phyloP scores from a whole-genome alignment of 306 rosid species.

The Canavalia gladiata region DNA sequence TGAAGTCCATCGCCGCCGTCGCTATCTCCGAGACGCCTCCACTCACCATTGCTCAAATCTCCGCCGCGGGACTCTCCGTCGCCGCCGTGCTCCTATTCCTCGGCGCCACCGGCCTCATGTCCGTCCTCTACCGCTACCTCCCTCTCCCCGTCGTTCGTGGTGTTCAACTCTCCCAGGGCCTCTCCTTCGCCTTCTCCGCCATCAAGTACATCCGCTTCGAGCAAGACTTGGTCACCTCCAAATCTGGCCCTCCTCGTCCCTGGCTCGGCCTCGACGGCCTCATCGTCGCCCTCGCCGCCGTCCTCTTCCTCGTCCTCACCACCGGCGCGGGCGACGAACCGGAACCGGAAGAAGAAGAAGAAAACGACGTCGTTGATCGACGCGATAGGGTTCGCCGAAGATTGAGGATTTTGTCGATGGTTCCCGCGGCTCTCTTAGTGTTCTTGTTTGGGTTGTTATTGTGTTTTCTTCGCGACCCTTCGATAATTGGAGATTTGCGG shows the following conservation, averaged over 20 bases:
- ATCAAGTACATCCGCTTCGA: conserved; percentile 74
- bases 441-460: conserved; percentile 66
- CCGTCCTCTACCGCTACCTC: conserved; percentile 76
- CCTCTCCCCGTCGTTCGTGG: conserved; percentile 93
- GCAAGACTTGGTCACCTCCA: conserved; percentile 63
- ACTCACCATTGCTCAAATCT: conserved; percentile 74
- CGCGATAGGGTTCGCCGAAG: conserved; percentile 32
- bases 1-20: conserved; percentile 93
- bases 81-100: conserved; percentile 74
- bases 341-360: neutral
- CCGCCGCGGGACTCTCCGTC: conserved; percentile 84
- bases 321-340: conserved; percentile 71
- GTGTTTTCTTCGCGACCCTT: conserved; percentile 71
- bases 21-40: conserved; percentile 77
- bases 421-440: conserved; percentile 75
- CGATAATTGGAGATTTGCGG: conserved; percentile 54
- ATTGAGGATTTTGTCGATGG: conserved; percentile 50
- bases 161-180: conserved; percentile 89
- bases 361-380: neutral
- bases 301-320: conserved; percentile 66
- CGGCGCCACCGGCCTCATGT: conserved; percentile 80
- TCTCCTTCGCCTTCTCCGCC: conserved; percentile 79
- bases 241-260: conserved; percentile 61
- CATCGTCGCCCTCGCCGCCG: conserved; percentile 57
- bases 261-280: conserved; percentile 78